These are phyloP conservation scores for Taxillus chinensis DNA, from an alignment of 164 flowering plant genomes.

Conservation along the genomic window DNA sequence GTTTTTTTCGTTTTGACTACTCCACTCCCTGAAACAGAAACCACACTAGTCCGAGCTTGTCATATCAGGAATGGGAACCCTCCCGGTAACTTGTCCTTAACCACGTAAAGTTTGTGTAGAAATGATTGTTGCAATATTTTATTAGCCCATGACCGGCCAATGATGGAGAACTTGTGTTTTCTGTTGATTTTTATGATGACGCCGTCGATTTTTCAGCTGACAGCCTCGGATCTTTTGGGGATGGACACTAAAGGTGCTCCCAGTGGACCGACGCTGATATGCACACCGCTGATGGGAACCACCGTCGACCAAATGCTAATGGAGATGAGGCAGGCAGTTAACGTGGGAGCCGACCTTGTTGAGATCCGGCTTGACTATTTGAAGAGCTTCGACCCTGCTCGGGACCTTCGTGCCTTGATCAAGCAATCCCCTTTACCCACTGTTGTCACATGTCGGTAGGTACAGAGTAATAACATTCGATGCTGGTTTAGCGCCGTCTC, in stretches of 20 bases:
- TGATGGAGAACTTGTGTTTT: no score
- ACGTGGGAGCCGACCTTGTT: not conserved
- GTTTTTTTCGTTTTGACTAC: no score
- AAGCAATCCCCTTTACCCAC: not conserved
- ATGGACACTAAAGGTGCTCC: slow-evolving; percentile 4
- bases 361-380: not conserved
- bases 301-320: slow-evolving; percentile 9
- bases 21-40: no score
- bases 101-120: no score
- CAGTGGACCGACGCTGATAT: slow-evolving; percentile 12
- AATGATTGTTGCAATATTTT: no score
- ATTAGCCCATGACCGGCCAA: no score
- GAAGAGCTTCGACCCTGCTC: not conserved
- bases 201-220: not conserved
- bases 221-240: slow-evolving; percentile 4
- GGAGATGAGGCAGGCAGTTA: not conserved
- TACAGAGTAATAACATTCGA: no score
- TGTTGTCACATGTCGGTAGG: not conserved
- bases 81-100: no score
- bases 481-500: no score
- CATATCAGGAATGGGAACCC: no score
- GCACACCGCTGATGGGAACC: slow-evolving; percentile 13
- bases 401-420: not conserved
- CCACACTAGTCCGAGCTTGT: no score
- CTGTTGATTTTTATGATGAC: not conserved